A percentile compares a stretch with the other conserved stretches of the same genome.
Conservation (phyloP, 805 yeast species). For the Suhomyces sp. region DNA sequence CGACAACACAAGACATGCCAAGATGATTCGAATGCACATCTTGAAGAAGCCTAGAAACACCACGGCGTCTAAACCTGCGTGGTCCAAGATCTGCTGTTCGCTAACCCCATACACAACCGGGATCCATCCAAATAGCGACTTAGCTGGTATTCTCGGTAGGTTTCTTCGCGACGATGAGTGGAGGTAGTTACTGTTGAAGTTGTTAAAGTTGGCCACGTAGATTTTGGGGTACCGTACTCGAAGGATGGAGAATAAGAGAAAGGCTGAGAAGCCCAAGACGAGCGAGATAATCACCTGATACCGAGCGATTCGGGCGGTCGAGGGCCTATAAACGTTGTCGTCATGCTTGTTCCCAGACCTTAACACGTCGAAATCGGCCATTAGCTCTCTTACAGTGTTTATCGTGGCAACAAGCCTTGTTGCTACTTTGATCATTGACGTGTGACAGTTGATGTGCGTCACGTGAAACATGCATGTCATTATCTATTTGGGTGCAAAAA, state of each 20-base stretch:
- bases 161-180: conserved; percentile 45
- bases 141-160: conserved; percentile 57
- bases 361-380: background rate
- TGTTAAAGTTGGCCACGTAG: conserved; percentile 74
- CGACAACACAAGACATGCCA: conserved; percentile 66
- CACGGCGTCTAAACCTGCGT: conserved; percentile 92
- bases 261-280: conserved; percentile 64
- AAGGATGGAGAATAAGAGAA: conserved; percentile 65
- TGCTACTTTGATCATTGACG: background rate
- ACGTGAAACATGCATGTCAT: background rate
- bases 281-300: conserved; percentile 75
- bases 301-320: conserved; percentile 55
- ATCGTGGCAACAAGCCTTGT: background rate
- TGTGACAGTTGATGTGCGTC: background rate
- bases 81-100: conserved; percentile 77
- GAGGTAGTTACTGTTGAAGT: conserved; percentile 40
- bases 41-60: conserved; percentile 89
- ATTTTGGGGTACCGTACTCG: conserved; percentile 75
- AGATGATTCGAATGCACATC: conserved; percentile 72
- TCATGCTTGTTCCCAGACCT: background rate
- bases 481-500: background rate
- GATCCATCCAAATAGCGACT: conserved; percentile 78
- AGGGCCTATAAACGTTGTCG: conserved; percentile 7
- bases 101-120: conserved; percentile 58
- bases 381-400: background rate